Conservation (phyloP, 2,329 filamentous ascomycete genomes). For the Pezicula carpinea region DNA sequence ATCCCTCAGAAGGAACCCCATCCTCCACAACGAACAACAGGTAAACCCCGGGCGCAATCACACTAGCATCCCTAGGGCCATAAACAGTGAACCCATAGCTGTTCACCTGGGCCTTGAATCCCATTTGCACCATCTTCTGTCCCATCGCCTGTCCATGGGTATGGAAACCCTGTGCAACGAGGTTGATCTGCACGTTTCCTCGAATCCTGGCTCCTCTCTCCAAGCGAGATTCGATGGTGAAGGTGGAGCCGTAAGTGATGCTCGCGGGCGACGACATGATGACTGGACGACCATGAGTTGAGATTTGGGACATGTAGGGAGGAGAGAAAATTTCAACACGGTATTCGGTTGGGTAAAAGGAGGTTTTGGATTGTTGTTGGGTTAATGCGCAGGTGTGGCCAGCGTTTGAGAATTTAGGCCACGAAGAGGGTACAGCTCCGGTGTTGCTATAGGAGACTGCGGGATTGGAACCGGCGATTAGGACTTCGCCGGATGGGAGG, state of each 20-base stretch:
- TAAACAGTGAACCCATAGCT: background rate
- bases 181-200: slow-evolving; percentile 1
- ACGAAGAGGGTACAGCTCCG: background rate
- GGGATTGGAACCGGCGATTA: background rate
- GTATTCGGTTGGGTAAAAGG: slow-evolving; percentile 1
- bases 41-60: background rate
- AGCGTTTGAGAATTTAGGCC: background rate
- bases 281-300: background rate
- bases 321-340: slow-evolving; percentile 1
- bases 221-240: background rate
- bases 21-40: background rate
- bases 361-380: background rate
- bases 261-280: background rate
- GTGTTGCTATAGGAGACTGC: background rate
- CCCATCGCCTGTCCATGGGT: slow-evolving; percentile 2
- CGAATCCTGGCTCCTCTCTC: background rate
- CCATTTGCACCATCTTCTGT: background rate
- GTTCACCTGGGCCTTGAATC: background rate
- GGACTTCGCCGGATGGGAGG: background rate
- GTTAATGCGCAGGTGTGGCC: background rate
- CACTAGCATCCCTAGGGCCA: slow-evolving; percentile 1
- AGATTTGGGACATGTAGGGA: background rate
- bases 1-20: background rate
- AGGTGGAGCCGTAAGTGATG: background rate
- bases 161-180: background rate